Evolutionary conservation across 371 early-diverging fungal species (phyloP).

Genomic region (Apophysomyces ossiformis): DNA sequence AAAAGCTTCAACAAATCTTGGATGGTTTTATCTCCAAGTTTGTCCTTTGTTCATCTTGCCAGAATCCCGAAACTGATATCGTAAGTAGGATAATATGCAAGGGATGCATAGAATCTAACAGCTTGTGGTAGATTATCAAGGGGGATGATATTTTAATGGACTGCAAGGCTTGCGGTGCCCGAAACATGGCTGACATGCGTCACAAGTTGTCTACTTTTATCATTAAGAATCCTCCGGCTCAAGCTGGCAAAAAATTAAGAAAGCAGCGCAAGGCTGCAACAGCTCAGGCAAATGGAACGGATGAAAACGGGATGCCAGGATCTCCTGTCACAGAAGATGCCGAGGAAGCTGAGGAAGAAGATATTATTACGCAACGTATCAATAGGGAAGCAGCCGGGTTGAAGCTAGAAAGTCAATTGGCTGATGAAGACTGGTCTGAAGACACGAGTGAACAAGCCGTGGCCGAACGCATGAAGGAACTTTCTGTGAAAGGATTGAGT

Average conservation of each 20-base stretch:
- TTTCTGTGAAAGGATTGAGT: slow-evolving; percentile 56
- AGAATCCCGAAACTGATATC: slow-evolving; percentile 99
- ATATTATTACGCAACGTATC: slow-evolving; percentile 76
- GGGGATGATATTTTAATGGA: slow-evolving; percentile 74
- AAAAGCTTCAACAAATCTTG: slow-evolving; percentile 86
- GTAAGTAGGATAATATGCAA: slow-evolving; percentile 33
- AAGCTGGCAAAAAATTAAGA: slow-evolving; percentile 65
- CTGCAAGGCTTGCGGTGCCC: slow-evolving; percentile 94
- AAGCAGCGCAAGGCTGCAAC: slow-evolving; percentile 71
- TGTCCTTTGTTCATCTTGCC: slow-evolving; percentile 96
- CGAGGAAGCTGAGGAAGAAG: slow-evolving; percentile 63
- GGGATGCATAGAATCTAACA: slow-evolving; percentile 8
- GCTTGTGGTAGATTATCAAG: slow-evolving; percentile 63
- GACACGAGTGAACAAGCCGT: slow-evolving; percentile 85
- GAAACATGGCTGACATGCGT: slow-evolving; percentile 84
- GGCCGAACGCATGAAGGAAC: slow-evolving; percentile 75
- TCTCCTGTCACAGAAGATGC: slow-evolving; percentile 43
- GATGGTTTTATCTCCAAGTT: slow-evolving; percentile 97
- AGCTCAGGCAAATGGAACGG: slow-evolving; percentile 48
- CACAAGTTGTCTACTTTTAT: slow-evolving; percentile 92
- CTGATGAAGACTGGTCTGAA: slow-evolving; percentile 84
- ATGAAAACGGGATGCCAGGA: slow-evolving; percentile 52
- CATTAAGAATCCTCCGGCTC: slow-evolving; percentile 89
- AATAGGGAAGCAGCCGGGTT: slow-evolving; percentile 72
- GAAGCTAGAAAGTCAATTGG: slow-evolving; percentile 64